phyloP scores from a whole-genome alignment of 306 rosid species.

The Alnus rubra region DNA sequence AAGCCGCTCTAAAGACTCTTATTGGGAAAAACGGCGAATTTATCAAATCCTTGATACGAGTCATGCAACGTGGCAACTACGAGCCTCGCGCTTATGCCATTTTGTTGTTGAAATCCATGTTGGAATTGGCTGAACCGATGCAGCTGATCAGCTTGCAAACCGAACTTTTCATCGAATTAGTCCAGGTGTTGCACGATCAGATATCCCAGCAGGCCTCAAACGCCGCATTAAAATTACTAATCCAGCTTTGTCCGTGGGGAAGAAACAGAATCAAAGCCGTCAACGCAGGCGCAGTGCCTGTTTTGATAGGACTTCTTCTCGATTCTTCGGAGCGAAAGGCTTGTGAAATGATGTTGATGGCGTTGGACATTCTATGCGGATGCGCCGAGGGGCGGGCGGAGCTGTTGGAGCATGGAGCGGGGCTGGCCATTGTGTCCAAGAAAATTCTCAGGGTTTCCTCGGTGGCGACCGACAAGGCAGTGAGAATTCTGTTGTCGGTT shows the following conservation, averaged over 20 bases:
- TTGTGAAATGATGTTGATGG: constrained; percentile 57
- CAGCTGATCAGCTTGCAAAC: constrained; percentile 17
- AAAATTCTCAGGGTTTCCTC: constrained; percentile 76
- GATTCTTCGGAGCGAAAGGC: constrained; percentile 48
- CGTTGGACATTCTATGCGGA: constrained; percentile 58
- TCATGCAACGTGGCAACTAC: constrained; percentile 52
- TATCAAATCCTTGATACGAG: constrained; percentile 37
- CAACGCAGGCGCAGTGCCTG: constrained; percentile 60
- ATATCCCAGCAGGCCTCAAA: constrained; percentile 56
- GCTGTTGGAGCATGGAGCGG: constrained; percentile 63
- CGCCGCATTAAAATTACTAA: constrained; percentile 47
- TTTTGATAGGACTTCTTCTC: constrained; percentile 55
- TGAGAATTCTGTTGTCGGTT: constrained; percentile 50
- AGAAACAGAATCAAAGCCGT: constrained; percentile 63
- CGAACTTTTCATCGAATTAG: constrained; percentile 47
- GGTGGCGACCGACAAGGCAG: constrained; percentile 67
- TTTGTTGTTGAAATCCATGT: constrained; percentile 49
- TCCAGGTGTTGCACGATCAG: constrained; percentile 55
- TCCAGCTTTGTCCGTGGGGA: constrained; percentile 53
- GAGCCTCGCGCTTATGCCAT: constrained; percentile 74
- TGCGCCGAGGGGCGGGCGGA: constrained; percentile 82
- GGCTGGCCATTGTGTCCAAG: constrained; percentile 69
- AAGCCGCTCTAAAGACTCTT: constrained; percentile 37
- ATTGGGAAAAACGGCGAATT: constrained; percentile 33
- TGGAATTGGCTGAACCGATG: constrained; percentile 43